Evolutionary conservation across 257 asterid genomes (phyloP).

Genomic region (Paraleonurus japonicus): DNA sequence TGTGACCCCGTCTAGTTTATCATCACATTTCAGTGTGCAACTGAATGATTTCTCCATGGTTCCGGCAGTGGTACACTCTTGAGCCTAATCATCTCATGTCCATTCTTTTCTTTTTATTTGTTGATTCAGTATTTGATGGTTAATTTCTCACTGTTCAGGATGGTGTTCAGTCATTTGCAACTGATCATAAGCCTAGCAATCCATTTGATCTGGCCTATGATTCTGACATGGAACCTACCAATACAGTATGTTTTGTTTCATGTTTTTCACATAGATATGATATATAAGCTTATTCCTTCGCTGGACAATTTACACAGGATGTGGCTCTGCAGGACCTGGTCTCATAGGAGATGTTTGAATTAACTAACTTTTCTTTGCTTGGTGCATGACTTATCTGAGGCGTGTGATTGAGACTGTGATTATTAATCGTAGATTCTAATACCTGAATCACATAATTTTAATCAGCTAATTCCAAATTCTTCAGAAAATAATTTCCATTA

Average conservation of each 20-base stretch:
- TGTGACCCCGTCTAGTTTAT: slow-evolving; percentile 35
- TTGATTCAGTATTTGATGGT: slow-evolving; percentile 7
- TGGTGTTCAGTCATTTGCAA: slow-evolving; percentile 40
- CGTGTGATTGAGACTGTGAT: background rate
- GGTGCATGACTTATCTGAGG: background rate
- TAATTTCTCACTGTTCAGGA: slow-evolving; percentile 41
- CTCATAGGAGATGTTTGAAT: too few relatives aligned
- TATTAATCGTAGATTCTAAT: background rate
- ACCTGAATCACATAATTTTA: background rate
- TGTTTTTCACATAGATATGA: background rate
- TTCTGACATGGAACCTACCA: slow-evolving; percentile 46
- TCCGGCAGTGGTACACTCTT: slow-evolving; percentile 40
- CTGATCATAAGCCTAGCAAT: slow-evolving; percentile 51
- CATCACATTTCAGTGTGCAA: slow-evolving; percentile 36
- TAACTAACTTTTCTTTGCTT: too few relatives aligned
- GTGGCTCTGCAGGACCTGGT: too few relatives aligned
- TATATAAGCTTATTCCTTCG: too few relatives aligned
- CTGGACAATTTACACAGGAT: too few relatives aligned
- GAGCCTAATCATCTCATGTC: slow-evolving; percentile 17
- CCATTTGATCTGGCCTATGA: slow-evolving; percentile 86
- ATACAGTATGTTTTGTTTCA: slow-evolving; percentile 47
- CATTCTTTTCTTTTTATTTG: background rate
- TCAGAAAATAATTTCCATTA: too few relatives aligned
- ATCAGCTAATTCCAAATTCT: background rate
- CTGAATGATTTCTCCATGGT: slow-evolving; percentile 35